Base-by-base conservation (phyloP, 176 grass and related monocot genomes). In the Coix lacrymajobi region DNA sequence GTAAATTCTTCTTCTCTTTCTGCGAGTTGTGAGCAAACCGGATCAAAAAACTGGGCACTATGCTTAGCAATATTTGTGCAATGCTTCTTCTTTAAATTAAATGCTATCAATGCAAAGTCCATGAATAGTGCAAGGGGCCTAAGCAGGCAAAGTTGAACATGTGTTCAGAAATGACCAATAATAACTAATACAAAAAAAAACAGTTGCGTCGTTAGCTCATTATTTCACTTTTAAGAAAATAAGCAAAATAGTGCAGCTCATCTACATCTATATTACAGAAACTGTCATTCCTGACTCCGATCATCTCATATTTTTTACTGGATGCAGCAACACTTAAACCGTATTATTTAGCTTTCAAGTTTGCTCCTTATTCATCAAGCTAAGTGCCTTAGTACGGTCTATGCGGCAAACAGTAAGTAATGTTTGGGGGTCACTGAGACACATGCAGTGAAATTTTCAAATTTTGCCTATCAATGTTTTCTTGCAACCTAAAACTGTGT, bases 1-100 rank as follows among this genome's bases (percentile, higher is more conserved):
- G 96, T 73, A 98, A 85, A 88, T 98, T 98, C 64, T 93, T 95
- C 90, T 93, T 98, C 91, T 93, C 96, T 69, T 93, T 98, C 90
- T 98, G 87, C 74, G 41, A 89, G 61, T 83, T 31, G 57, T 60
- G 56, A 79, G 34, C 77, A 81, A 77, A 44, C 22, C 13, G 26
- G 62, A 77, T 81, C 64, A 86, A 79, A 69, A 1, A 64, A 80
- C 20, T 52, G 14, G 32, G 22, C 34, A 78, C 37, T 29, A 62
- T 77, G 52, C 25, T 41, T 36, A 31, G 20, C 33, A 71, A 51
- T 43, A 65, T 37, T 31, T 82, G 34, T 8, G 58, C 37, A 70
- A 24, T 60, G 43, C 12, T 81, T 34, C 20, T 26, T 64, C 43
- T 65, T 73, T 24, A 7, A 67, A 63, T 73, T 24, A 7, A 67